Evolutionary conservation across 495 filamentous ascomycete genomes (phyloP), one percentile per base, ranked within the genome.

Genomic region (Aspergillus cavernicola): DNA sequence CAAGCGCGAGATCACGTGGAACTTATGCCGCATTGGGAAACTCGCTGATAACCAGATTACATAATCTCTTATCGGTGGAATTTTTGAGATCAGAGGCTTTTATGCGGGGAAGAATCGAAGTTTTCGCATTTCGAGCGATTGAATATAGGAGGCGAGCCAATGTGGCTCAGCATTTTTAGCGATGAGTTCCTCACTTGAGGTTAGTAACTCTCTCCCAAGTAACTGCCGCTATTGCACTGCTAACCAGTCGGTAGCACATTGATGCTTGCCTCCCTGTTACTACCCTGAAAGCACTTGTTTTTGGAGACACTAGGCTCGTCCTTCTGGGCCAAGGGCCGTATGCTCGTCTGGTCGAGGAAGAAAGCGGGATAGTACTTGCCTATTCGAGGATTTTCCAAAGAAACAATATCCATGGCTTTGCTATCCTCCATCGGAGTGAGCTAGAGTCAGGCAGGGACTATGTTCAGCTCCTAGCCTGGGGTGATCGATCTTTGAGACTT

Each of bases 401-500:
- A 45, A 77, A 69, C 51, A 66, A 74, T 59, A 54, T 75, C 10
- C 72, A 77, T 55, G 74, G 74, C 5, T 71, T 74, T 47, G 57
- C 70, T 32, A 33, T 56, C 39, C 59, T 73, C 11, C 48, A 59
- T 23, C 45, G 56, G 32, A 40, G 19, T 15, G 35, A 54, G n/a
- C 43, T 57, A 22, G 35, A 58, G 6, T 55, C 58, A 35, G 55
- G 32, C 2, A 52, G 64, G 23, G 66, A 59, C 32, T 51, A 64
- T 54, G 51, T 71, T 22, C 73, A 75, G 20, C 60, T 96, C 12
- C 65, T 96, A 9, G 80, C 79, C 0, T 92, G 85, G 63, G 88
- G 95, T 66, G 90, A 91, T 26, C 78, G 78, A 3, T 84, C 80
- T 37, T 63, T 96, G n/a, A 81, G 80, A 41, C 61, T 87, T 28